Base-by-base conservation (phyloP, 345 rosid species). In the Aquilaria sinensis region DNA sequence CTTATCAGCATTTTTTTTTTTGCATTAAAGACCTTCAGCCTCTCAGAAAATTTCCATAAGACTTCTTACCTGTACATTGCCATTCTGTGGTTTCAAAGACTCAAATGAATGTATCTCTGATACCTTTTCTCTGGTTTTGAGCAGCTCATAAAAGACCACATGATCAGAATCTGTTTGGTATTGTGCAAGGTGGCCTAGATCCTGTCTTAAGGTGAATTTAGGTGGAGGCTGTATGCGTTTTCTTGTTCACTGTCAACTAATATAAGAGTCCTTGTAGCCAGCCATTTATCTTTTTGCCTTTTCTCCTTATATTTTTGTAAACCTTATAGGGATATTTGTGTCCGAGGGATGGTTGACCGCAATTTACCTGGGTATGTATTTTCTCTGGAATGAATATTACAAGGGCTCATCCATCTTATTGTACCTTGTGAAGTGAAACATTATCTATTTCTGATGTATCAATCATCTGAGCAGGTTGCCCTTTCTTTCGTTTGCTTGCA, bases 181-280 rank as follows among this genome's bases (percentile, higher is more conserved):
- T 88, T 31, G 85, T 85, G 59, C 92, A 88, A 78, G 96, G 92
- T 57, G 87, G 92, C 68, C 72, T 85, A 58, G 96, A 88, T 82
- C 90, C 88, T 68, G 68, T 68, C 30, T 72, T 82, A 52, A 85
- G 96, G 96, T 88, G 67, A 72, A 62, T 67, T 43, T 60, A 15
- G 46, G 12, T 58, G 48, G 37, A 14, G 53, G 14, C 60, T 61
- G 53, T 34, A 9, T 34, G 48, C 37, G 60, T 49, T 54, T 37
- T 58, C 14, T 41, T 51, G 30, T 58, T 54, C 60, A 48, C 12
- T 41, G 10, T 41, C 15, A 46, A 15, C 53, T 67, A 31, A 30
- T 50, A 23, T 23, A 8, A 12, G 47, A 9, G 13, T 54, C 30
- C 47, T 33, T 16, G 12, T 51, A 11, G 34, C 6, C n/a, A 9